These are phyloP conservation scores for Prosopis cineraria DNA, from an alignment of 306 rosid species.

Conservation along the genomic window DNA sequence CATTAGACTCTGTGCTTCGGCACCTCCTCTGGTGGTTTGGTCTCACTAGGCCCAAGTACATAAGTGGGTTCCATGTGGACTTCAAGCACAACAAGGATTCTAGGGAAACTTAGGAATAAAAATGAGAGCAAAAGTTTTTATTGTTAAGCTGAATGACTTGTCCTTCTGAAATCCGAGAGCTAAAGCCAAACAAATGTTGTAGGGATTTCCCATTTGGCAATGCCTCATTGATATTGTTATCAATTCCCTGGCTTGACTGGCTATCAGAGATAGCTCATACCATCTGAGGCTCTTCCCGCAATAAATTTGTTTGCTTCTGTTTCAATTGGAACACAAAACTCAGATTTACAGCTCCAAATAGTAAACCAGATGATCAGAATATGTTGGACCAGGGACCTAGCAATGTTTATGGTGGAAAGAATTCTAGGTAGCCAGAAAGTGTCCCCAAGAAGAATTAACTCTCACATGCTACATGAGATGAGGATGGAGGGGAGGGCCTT, in stretches of 20 bases:
- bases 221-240: background rate
- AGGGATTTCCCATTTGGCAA: background rate
- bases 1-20: no score
- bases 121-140: background rate
- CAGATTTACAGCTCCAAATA: background rate
- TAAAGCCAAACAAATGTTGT: background rate
- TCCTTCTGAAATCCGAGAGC: background rate
- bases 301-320: background rate
- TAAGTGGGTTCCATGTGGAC: no score
- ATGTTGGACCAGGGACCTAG: no score
- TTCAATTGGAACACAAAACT: background rate
- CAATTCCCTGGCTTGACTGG: background rate
- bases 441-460: no score
- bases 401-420: no score
- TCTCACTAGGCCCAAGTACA: no score
- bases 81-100: background rate
- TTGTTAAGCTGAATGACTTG: background rate
- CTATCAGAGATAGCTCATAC: background rate
- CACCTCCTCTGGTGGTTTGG: no score
- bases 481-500: no score
- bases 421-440: no score
- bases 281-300: background rate
- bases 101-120: background rate
- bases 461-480: no score
- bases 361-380: background rate